These are phyloP conservation scores for Melastoma malabathricum DNA, from an alignment of 345 rosid species.

Conservation along the genomic window DNA sequence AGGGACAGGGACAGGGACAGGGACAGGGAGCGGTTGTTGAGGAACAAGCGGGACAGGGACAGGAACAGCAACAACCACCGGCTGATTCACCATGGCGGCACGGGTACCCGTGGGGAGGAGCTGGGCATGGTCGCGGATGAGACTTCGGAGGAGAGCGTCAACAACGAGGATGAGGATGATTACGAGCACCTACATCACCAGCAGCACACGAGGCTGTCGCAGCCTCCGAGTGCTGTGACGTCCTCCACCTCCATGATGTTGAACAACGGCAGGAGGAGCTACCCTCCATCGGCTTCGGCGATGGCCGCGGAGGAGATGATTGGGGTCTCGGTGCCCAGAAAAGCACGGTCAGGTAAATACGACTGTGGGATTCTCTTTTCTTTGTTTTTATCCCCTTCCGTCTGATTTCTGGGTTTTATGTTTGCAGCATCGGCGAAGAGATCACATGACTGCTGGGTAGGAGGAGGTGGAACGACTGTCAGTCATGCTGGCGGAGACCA, in stretches of 20 bases:
- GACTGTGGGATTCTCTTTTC: conserved; percentile 36
- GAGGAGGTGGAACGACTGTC: conserved; percentile 40
- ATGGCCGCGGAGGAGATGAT: conserved; percentile 83
- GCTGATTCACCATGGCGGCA: no score
- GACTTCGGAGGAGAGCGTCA: conserved; percentile 82
- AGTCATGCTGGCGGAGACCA: conserved; percentile 38
- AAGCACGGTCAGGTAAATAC: conserved; percentile 99
- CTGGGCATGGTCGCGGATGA: conserved; percentile 12
- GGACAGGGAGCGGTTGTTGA: conserved; percentile 68
- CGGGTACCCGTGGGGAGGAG: conserved; percentile 21
- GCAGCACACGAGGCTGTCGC: conserved; percentile 49
- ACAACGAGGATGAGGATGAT: conserved; percentile 82
- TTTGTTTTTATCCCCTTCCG: not conserved
- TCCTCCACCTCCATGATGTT: conserved; percentile 24
- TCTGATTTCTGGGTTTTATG: conserved; percentile 2
- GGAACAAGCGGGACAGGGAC: conserved; percentile 77
- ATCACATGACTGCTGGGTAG: conserved; percentile 45
- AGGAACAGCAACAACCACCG: conserved; percentile 9
- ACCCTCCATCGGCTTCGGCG: conserved; percentile 32
- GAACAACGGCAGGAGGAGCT: conserved; percentile 46
- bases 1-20: conserved; percentile 24
- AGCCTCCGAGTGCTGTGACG: conserved; percentile 21
- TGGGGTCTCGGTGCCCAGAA: conserved; percentile 93
- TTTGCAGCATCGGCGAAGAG: conserved; percentile 74
- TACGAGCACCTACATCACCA: conserved; percentile 38